phyloP scores from a whole-genome alignment of 225 moss, liverwort and hornwort species.

The Climacium dendroides region DNA sequence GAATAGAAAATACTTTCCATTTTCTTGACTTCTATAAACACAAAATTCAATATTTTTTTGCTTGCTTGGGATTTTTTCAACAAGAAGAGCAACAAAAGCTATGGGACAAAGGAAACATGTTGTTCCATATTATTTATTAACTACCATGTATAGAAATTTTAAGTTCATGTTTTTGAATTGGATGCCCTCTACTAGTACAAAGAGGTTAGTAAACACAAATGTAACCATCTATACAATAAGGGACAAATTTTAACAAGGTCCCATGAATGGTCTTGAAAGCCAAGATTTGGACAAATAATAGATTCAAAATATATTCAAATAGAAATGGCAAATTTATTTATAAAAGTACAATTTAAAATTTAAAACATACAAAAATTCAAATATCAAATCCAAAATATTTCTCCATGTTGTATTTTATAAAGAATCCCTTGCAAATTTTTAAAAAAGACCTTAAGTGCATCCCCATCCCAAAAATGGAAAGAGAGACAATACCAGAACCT shows the following conservation, averaged over 20 bases:
- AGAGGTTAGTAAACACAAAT: too few species aligned
- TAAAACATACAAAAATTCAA: background rate
- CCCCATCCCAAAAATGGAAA: fast-evolving
- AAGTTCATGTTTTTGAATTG: too few species aligned
- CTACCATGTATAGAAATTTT: background rate
- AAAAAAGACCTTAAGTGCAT: background rate
- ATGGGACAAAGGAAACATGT: too few species aligned
- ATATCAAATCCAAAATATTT: too few species aligned
- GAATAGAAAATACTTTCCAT: too few species aligned
- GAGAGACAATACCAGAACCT: fast-evolving
- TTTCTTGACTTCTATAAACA: too few species aligned
- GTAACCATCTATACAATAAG: background rate
- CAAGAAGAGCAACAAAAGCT: too few species aligned
- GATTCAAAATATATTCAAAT: background rate
- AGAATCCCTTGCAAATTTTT: background rate
- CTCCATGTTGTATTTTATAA: background rate
- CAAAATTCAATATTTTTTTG: too few species aligned
- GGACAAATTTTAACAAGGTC: background rate
- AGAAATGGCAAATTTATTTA: background rate
- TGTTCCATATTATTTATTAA: too few species aligned
- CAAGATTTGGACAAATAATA: background rate
- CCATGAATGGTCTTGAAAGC: too few species aligned
- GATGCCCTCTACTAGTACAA: too few species aligned
- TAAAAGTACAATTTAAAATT: background rate
- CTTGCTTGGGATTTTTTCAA: too few species aligned